Percentiles rank a stretch among this genome's conserved stretches.
Evolutionary conservation across 2,329 filamentous ascomycete species (phyloP).

Genomic region (Alternaria sp.): DNA sequence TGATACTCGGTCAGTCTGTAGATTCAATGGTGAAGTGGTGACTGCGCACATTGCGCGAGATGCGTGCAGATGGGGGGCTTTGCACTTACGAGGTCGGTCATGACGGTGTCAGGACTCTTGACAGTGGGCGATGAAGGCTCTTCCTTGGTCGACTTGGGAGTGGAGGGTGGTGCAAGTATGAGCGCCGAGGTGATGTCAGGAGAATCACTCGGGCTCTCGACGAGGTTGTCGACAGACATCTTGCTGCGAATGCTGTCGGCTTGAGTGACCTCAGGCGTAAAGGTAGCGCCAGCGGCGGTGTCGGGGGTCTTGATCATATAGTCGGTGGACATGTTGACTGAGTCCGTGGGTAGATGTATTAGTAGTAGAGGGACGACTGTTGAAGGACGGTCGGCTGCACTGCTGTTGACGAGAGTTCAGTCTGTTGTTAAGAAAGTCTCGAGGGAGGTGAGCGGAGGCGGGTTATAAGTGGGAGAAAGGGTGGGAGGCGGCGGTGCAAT

Average conservation of each 20-base stretch:
- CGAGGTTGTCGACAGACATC: conserved; percentile 36
- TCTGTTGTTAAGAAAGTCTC: conserved; percentile 24
- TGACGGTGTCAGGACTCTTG: conserved; percentile 8
- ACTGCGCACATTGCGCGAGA: background rate
- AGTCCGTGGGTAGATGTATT: background rate
- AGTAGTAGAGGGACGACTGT: background rate
- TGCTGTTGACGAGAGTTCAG: background rate
- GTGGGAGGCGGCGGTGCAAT: conserved; percentile 4
- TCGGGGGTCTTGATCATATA: background rate
- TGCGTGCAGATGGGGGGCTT: background rate
- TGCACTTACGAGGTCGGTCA: conserved; percentile 2
- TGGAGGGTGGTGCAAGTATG: conserved; percentile 6
- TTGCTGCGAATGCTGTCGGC: conserved; percentile 19
- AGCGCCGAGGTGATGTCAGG: background rate
- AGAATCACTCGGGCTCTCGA: conserved; percentile 8
- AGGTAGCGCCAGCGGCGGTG: background rate
- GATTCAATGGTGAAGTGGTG: background rate
- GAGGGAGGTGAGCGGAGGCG: conserved; percentile 33
- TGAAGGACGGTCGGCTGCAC: background rate
- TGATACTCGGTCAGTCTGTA: background rate
- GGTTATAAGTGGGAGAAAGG: conserved; percentile 17
- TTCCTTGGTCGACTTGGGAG: conserved; percentile 6
- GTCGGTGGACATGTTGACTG: conserved; percentile 14
- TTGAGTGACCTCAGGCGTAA: conserved; percentile 4
- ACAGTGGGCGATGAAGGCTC: background rate